Evolutionary conservation across 352 stramenopile species (phyloP).

Genomic region (Phytophthora ohioensis): DNA sequence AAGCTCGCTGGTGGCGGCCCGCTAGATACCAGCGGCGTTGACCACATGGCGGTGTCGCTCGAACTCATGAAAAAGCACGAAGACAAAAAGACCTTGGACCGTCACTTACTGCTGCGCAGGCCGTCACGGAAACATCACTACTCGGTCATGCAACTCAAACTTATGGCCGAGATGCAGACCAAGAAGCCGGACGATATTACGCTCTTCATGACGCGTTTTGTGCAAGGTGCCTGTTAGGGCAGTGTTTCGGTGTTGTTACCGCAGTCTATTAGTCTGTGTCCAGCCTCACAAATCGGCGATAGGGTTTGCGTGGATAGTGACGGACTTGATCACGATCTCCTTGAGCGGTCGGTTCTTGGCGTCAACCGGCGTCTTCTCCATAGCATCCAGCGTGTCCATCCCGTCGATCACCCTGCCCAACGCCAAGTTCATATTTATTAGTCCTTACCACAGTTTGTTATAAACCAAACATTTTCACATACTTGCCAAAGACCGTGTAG

Average conservation of each 20-base stretch:
- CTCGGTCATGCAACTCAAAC: slow-evolving; percentile 68
- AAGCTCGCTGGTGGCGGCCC: slow-evolving; percentile 15
- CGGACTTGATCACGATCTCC: slow-evolving; percentile 88
- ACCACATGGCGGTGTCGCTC: slow-evolving; percentile 60
- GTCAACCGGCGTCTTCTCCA: slow-evolving; percentile 95
- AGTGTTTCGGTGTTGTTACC: slow-evolving; percentile 1
- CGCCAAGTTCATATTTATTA: slow-evolving; percentile 34
- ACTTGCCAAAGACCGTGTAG: slow-evolving; percentile 98
- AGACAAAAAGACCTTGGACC: slow-evolving; percentile 58
- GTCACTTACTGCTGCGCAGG: slow-evolving; percentile 62
- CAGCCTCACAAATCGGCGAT: slow-evolving; percentile 74
- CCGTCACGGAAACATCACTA: slow-evolving; percentile 75
- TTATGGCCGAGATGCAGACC: slow-evolving; percentile 78
- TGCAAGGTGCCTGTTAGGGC: slow-evolving; percentile 23
- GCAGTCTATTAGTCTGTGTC: neutral
- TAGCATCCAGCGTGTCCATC: slow-evolving; percentile 96
- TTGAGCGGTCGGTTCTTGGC: slow-evolving; percentile 91
- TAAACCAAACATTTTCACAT: slow-evolving; percentile 37
- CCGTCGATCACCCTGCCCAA: slow-evolving; percentile 92
- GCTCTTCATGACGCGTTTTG: slow-evolving; percentile 70
- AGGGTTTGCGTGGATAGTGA: slow-evolving; percentile 95
- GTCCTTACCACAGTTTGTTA: slow-evolving; percentile 1
- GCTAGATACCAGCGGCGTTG: slow-evolving; percentile 35
- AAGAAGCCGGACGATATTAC: slow-evolving; percentile 88
- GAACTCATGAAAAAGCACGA: slow-evolving; percentile 62